Evolutionary conservation across 2,329 filamentous ascomycete genomes (phyloP), one percentile per base, ranked within the genome.

Genomic region (Zasmidium angulare): DNA sequence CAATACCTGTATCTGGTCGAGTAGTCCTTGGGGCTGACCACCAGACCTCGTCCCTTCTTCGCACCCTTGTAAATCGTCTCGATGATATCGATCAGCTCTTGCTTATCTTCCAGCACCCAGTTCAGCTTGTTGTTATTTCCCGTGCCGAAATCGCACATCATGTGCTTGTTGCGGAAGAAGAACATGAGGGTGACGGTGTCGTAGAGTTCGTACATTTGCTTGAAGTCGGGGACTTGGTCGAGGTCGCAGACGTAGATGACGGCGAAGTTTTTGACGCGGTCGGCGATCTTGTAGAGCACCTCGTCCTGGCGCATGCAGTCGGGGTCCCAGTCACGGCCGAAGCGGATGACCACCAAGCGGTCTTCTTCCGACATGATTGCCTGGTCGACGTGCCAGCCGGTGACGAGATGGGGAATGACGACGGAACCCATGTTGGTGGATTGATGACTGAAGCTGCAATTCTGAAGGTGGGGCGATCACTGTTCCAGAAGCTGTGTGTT

Each of bases 51-150:
- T 0, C 96, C 95, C 80, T 99, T 99, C 84, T 96, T 98, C 29
- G 95, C 95, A n/a, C 95, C 95, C 60, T 93, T 88, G 75, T 98
- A 99, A 62, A 99, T 93, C 3, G 93, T 97, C 82, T 99, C 95
- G 72, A 98, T 88, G 66, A 99, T 99, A 77, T 99, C 95, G 71
- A 99, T 96, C 71, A 99, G 82, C 79, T 99, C 95, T 76, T 98
- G 93, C 79, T 99, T 98, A 73, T 99, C 93, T 77, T 98, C 93
- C 55, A 96, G 81, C 50, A 96, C 91, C 88, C 91, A 96, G 74
- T 97, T 97, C 68, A 97, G 82, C 77, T 98, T 98, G 76, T 99
- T 99, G 77, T 99, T 99, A 79, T 99, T 96, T 66, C 95, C 95
- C 1, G 95, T 99, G 50, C 93, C 93, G 68, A 97, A 92, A 84